Conservation (phyloP, 1,284 basidiomycete species). For the Bjerkandera adusta region DNA sequence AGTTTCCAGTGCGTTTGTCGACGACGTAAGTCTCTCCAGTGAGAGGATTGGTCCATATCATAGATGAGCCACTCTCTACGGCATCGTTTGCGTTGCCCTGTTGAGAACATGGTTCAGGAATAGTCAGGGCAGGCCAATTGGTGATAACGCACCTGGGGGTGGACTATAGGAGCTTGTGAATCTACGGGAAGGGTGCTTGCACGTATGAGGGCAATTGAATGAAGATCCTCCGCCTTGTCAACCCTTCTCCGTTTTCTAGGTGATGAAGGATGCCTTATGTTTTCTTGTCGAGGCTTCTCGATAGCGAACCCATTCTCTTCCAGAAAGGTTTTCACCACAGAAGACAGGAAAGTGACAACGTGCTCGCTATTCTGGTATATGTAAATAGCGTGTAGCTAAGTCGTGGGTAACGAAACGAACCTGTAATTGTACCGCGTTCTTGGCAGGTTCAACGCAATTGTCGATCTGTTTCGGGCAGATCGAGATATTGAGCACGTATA, state of each 20-base stretch:
- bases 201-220: too few species aligned
- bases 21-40: constrained; percentile 71
- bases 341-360: constrained; percentile 54
- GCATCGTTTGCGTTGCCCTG: too few species aligned
- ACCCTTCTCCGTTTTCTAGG: too few species aligned
- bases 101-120: too few species aligned
- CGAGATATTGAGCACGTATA: constrained; percentile 78
- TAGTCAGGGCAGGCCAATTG: too few species aligned
- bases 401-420: constrained; percentile 39
- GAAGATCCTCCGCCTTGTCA: constrained; percentile 17
- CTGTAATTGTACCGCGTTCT: constrained; percentile 64
- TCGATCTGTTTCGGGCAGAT: constrained; percentile 69
- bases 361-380: constrained; percentile 42
- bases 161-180: too few species aligned
- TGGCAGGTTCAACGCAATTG: constrained; percentile 76
- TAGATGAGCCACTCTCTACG: too few species aligned
- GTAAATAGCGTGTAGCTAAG: neutral
- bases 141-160: too few species aligned
- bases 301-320: constrained; percentile 58
- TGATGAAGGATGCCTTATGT: neutral
- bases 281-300: neutral
- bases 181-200: too few species aligned
- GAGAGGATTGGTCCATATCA: constrained; percentile 58
- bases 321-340: constrained; percentile 65
- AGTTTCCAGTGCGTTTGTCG: constrained; percentile 63